These are phyloP conservation scores for Udeniomyces megalosporus DNA, from an alignment of 768 basidiomycete species.

Conservation along the genomic window DNA sequence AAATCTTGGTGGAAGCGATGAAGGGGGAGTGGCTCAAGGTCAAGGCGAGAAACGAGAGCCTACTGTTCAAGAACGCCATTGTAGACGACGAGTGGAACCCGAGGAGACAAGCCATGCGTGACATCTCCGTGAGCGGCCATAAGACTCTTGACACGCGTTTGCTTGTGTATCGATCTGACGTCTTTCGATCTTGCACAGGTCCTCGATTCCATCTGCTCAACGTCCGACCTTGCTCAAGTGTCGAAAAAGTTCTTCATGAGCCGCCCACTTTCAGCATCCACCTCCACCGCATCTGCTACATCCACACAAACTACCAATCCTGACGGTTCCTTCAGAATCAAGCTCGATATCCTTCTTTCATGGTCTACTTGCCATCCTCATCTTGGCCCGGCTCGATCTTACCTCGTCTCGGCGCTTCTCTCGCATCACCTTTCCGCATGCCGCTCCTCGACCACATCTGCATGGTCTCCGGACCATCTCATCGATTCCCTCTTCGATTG, in stretches of 20 bases:
- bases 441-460: background rate
- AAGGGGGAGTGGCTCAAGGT: conserved; percentile 1
- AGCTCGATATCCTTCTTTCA: conserved; percentile 17
- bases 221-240: background rate
- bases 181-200: background rate
- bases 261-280: background rate
- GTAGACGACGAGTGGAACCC: conserved; percentile 5
- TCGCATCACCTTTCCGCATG: background rate
- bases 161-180: background rate
- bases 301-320: background rate
- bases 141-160: background rate
- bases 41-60: conserved; percentile 2
- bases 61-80: conserved; percentile 4
- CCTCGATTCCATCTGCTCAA: conserved; percentile 8
- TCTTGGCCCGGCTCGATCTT: background rate
- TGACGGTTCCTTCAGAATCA: background rate
- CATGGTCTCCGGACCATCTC: background rate
- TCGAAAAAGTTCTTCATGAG: conserved; percentile 10
- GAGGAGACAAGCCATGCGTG: conserved; percentile 2
- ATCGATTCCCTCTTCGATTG: conserved; percentile 2
- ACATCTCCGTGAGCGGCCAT: conserved; percentile 3
- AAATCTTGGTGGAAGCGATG: conserved; percentile 5
- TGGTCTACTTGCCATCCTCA: conserved; percentile 8
- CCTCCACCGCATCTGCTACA: background rate
- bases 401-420: conserved; percentile 5